Evolutionary conservation across 1,139 yeast genomes (phyloP).

Genomic region (Lodderomyces theae): DNA sequence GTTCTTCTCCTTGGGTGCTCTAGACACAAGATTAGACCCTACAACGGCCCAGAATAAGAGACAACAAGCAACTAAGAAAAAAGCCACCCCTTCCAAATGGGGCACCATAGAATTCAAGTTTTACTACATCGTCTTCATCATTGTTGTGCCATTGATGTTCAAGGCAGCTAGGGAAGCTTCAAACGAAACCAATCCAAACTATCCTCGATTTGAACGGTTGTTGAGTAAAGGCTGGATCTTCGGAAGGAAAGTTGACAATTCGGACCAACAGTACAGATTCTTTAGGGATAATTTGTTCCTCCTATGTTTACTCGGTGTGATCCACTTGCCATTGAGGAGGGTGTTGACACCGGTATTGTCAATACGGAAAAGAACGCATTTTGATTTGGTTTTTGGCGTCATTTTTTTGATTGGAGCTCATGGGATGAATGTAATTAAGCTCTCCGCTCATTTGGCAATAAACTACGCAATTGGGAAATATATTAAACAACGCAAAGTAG

Average conservation of each 20-base stretch:
- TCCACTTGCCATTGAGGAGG: constrained; percentile 55
- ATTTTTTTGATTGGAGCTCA: constrained; percentile 72
- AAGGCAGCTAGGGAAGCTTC: constrained; percentile 82
- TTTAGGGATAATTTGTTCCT: constrained; percentile 77
- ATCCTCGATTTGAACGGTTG: constrained; percentile 56
- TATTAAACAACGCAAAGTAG: constrained; percentile 26
- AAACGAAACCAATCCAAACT: constrained; percentile 74
- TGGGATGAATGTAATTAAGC: constrained; percentile 68
- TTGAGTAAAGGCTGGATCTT: constrained; percentile 74
- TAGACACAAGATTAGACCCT: constrained; percentile 71
- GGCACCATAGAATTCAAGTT: constrained; percentile 66
- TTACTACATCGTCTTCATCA: constrained; percentile 58
- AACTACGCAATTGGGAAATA: constrained; percentile 55
- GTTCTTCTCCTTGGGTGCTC: constrained; percentile 70
- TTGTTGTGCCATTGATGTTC: constrained; percentile 79
- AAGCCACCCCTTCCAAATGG: constrained; percentile 65
- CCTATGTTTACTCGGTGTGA: constrained; percentile 49
- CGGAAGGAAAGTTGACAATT: constrained; percentile 81
- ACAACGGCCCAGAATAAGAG: constrained; percentile 38
- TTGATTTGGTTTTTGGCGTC: constrained; percentile 73
- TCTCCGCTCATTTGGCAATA: constrained; percentile 54
- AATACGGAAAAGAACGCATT: constrained; percentile 41
- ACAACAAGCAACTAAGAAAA: constrained; percentile 38
- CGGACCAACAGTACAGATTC: constrained; percentile 85
- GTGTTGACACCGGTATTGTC: constrained; percentile 20